Evolutionary conservation across 495 filamentous ascomycete genomes (phyloP), one percentile per base, ranked within the genome.

Genomic region (Paragyromitra xinjiangensis): DNA sequence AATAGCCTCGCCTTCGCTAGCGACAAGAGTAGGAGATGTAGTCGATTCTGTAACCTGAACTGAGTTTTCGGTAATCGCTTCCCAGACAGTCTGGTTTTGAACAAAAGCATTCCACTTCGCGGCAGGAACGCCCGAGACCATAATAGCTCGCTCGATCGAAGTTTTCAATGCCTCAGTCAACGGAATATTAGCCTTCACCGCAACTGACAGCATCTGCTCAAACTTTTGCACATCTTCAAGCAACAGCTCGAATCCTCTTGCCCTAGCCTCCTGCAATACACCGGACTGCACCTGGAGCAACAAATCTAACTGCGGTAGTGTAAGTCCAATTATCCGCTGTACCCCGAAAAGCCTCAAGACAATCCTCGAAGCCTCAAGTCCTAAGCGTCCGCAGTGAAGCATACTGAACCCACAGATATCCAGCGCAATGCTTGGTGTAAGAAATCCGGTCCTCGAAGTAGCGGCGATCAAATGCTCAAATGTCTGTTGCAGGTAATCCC

Each of bases 231-330:
- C 65, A 48, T 81, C 79, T 34, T 78, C 79, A 12, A 79, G 50
- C 8, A 70, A 51, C 14, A 64, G n/a, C 14, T 84, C 82, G 12
- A 73, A 14, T 39, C 74, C 74, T 16, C 53, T 73, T n/a, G 51
- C 40, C 7, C 61, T 71, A 11, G 75, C 50, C 34, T 73, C 74
- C 12, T 79, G 65, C 22, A 79, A 19, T 16, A 92, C 89, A 64
- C 86, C 86, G 56, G 89, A 87, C 81, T 93, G 91, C 55, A 91
- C 86, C 80, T 89, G 88, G 51, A 91, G 85, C 40, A 90, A 84
- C 19, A 92, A 84, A 29, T 85, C 86, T 26, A 92, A 83, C 79
- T 92, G 91, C 37, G 86, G 81, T 51, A 86, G 83, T 71, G 83
- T 85, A 39, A 93, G 85, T 53, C 87, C 80, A 12, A 81, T 29